A percentile compares a stretch with the other conserved stretches of the same genome.
These are phyloP conservation scores for Medicago truncatula DNA, from an alignment of 306 rosid genomes.

Conservation along the genomic window DNA sequence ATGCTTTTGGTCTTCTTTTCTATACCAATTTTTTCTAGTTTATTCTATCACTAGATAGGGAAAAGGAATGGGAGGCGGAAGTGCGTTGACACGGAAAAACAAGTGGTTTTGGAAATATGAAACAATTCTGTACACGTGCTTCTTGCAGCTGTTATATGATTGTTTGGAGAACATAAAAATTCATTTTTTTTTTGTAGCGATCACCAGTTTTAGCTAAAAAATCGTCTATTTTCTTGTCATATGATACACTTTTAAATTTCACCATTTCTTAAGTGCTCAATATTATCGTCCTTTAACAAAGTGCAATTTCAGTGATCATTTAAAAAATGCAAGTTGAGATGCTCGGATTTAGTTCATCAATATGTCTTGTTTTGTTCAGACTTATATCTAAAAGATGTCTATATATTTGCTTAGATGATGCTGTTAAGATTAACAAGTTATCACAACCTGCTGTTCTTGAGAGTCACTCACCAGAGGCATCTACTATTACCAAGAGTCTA, in stretches of 20 bases:
- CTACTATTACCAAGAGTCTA: slow-evolving; percentile 39
- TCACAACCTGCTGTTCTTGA: slow-evolving; percentile 42
- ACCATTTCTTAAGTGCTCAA: not conserved
- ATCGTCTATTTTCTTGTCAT: slow-evolving; percentile 24
- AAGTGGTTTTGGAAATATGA: not conserved
- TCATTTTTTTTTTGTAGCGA: not conserved
- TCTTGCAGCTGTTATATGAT: slow-evolving; percentile 23
- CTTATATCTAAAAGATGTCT: slow-evolving; percentile 30
- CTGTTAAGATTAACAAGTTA: slow-evolving; percentile 40
- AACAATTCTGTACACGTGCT: slow-evolving; percentile 24
- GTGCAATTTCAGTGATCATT: not conserved
- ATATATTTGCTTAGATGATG: slow-evolving; percentile 58
- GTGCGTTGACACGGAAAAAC: slow-evolving; percentile 12
- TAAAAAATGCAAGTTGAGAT: slow-evolving; percentile 16
- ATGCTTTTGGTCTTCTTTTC: slow-evolving; percentile 18
- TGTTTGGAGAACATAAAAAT: slow-evolving; percentile 19
- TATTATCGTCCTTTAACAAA: slow-evolving; percentile 22
- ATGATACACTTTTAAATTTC: slow-evolving; percentile 6
- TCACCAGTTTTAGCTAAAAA: slow-evolving; percentile 30
- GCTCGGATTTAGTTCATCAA: not conserved
- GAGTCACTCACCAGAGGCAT: slow-evolving; percentile 42
- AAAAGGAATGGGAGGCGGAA: slow-evolving; percentile 8
- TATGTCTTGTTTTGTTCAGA: slow-evolving; percentile 31
- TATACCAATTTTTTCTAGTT: slow-evolving; percentile 15
- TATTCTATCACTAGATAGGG: slow-evolving; percentile 14